Evolutionary conservation across 2,329 filamentous ascomycete genomes (phyloP).

Genomic region (Juglanconis sp.): DNA sequence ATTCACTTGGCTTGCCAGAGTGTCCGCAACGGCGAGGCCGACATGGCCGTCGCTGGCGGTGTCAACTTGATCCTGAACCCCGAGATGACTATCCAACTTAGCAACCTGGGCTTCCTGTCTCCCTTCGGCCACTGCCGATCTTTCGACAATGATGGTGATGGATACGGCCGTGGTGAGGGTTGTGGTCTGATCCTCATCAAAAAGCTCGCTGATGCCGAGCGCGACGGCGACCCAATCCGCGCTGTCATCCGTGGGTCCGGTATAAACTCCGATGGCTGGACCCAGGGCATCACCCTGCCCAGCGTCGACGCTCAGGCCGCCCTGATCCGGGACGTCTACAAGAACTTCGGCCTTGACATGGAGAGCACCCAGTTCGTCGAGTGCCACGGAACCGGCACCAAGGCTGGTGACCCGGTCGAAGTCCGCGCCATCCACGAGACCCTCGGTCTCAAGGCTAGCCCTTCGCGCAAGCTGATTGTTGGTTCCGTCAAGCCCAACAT

Average conservation of each 20-base stretch:
- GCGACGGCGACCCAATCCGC: conserved; percentile 54
- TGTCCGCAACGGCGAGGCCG: conserved; percentile 12
- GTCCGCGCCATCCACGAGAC: conserved; percentile 24
- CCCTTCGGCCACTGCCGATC: conserved; percentile 40
- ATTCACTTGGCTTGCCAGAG: conserved; percentile 48
- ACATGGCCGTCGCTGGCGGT: conserved; percentile 40
- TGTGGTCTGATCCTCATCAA: conserved; percentile 55
- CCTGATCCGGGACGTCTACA: conserved; percentile 33
- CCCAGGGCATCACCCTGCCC: conserved; percentile 34
- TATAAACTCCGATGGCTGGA: conserved; percentile 55
- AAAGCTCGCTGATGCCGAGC: conserved; percentile 50
- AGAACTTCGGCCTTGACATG: conserved; percentile 13
- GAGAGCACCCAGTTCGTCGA: conserved; percentile 27
- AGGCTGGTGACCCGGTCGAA: conserved; percentile 36
- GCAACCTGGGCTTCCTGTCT: conserved; percentile 12
- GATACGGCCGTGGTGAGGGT: conserved; percentile 61
- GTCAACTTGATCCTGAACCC: conserved; percentile 45
- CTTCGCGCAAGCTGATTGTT: conserved; percentile 15
- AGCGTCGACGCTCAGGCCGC: conserved; percentile 30
- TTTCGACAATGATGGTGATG: conserved; percentile 53
- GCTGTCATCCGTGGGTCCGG: conserved; percentile 47
- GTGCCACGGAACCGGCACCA: conserved; percentile 33
- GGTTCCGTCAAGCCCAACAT: conserved; percentile 37
- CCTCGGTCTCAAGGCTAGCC: conserved; percentile 2
- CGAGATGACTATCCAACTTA: conserved; percentile 24